Evolutionary conservation across 2,329 filamentous ascomycete species (phyloP).

Genomic region (Knufia fluminis): DNA sequence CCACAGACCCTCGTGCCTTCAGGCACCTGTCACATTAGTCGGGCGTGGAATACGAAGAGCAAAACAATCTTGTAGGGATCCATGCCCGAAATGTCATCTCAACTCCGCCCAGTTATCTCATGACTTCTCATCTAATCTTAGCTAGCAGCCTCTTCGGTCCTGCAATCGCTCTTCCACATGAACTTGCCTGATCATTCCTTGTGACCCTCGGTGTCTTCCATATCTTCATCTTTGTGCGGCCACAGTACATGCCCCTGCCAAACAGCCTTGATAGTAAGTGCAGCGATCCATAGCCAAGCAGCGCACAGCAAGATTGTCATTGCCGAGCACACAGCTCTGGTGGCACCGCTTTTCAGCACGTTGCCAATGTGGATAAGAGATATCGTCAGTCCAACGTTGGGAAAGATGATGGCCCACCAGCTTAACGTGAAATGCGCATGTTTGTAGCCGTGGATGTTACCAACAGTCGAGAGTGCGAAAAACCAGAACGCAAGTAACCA

Average conservation of each 20-base stretch:
- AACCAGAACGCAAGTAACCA: conserved; percentile 14
- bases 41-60: no score
- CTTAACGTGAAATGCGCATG: conserved; percentile 34
- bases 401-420: conserved; percentile 59
- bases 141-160: no score
- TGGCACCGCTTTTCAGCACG: conserved; percentile 40
- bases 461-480: conserved; percentile 8
- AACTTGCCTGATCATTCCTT: no score
- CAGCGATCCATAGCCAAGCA: conserved; percentile 47
- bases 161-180: no score
- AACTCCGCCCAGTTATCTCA: no score
- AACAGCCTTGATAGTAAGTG: conserved; percentile 42
- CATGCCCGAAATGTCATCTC: no score
- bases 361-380: conserved; percentile 48
- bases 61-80: no score
- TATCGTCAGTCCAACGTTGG: conserved; percentile 54
- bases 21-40: no score
- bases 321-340: conserved; percentile 46
- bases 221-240: conserved; percentile 52
- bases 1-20: no score
- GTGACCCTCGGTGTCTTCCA: conserved; percentile 1
- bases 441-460: background rate
- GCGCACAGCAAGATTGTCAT: conserved; percentile 47
- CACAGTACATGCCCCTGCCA: conserved; percentile 45
- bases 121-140: no score